A percentile compares a stretch with the other conserved stretches of the same genome.
These are phyloP conservation scores for Aspergillus transmontanensis DNA, from an alignment of 2,329 filamentous ascomycete genomes.

Conservation along the genomic window DNA sequence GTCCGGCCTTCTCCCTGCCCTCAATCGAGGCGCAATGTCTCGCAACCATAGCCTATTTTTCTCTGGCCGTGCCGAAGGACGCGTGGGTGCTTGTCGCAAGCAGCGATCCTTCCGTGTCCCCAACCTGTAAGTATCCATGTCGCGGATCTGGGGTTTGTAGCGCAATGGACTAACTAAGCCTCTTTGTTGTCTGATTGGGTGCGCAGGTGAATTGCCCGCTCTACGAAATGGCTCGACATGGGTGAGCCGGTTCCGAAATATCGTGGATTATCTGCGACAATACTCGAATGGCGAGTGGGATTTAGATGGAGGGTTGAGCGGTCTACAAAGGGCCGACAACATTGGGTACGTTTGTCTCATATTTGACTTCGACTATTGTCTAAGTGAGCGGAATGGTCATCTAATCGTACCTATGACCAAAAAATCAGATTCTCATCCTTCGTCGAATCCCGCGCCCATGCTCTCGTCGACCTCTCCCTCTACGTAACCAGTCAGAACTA, in stretches of 20 bases:
- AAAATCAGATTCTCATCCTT: slow-evolving; percentile 60
- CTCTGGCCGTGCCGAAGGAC: slow-evolving; percentile 59
- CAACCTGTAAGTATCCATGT: slow-evolving; percentile 61
- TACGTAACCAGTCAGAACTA: slow-evolving; percentile 93
- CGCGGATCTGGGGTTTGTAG: background rate
- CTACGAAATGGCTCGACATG: slow-evolving; percentile 57
- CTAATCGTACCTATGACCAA: slow-evolving; percentile 4
- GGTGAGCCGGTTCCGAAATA: slow-evolving; percentile 57
- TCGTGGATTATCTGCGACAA: slow-evolving; percentile 53
- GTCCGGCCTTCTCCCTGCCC: slow-evolving; percentile 81
- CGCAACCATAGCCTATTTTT: slow-evolving; percentile 76
- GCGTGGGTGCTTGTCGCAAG: slow-evolving; percentile 73
- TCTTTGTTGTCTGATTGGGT: background rate
- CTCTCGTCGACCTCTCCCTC: slow-evolving; percentile 81
- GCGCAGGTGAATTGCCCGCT: slow-evolving; percentile 58
- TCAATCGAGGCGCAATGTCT: slow-evolving; percentile 92
- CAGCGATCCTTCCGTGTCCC: slow-evolving; percentile 71
- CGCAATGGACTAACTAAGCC: slow-evolving; percentile 6
- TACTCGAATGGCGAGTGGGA: slow-evolving; percentile 52
- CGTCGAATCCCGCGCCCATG: slow-evolving; percentile 71
- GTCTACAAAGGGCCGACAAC: slow-evolving; percentile 50
- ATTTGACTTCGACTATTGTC: background rate
- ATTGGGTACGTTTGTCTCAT: slow-evolving; percentile 46
- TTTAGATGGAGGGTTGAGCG: slow-evolving; percentile 48
- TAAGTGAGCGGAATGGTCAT: background rate